phyloP scores from a whole-genome alignment of 768 basidiomycete species.

The Amanita rubescens region DNA sequence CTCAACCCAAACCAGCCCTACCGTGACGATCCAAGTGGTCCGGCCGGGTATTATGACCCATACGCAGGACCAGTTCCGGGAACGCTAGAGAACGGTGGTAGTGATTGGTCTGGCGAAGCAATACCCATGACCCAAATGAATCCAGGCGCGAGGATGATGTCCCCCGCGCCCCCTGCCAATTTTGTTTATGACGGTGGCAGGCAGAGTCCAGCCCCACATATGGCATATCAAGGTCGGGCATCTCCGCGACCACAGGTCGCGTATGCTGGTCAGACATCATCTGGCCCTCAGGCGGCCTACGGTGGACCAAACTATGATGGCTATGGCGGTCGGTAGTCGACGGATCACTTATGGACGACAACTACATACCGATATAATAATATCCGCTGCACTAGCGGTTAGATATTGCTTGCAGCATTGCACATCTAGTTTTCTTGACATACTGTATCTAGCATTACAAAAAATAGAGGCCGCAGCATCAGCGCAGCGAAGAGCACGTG shows the following conservation, averaged over 20 bases:
- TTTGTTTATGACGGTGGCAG: slow-evolving; percentile 29
- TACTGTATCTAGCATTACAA: not conserved
- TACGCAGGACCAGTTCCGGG: slow-evolving; percentile 72
- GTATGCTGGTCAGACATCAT: slow-evolving; percentile 31
- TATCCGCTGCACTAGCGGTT: not conserved
- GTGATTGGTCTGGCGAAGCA: slow-evolving; percentile 44
- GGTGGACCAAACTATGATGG: slow-evolving; percentile 13
- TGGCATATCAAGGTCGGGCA: slow-evolving; percentile 24
- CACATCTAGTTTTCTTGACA: not conserved
- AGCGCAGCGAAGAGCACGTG: not conserved
- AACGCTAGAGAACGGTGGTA: slow-evolving; percentile 44
- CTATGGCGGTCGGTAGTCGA: slow-evolving; percentile 6
- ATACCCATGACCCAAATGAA: slow-evolving; percentile 72
- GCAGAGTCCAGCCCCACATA: slow-evolving; percentile 26
- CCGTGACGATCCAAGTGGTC: slow-evolving; percentile 54
- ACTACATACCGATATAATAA: not conserved
- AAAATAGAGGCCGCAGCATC: not conserved
- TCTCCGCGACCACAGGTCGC: slow-evolving; percentile 38
- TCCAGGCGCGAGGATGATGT: slow-evolving; percentile 21
- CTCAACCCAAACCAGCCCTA: slow-evolving; percentile 75
- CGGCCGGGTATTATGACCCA: slow-evolving; percentile 63
- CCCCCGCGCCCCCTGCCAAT: slow-evolving; percentile 40
- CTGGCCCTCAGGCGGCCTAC: slow-evolving; percentile 38
- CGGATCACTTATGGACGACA: slow-evolving; percentile 1
- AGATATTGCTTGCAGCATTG: not conserved